phyloP scores from a whole-genome alignment of 208 protist genomes.

The Porcisia deanei region DNA sequence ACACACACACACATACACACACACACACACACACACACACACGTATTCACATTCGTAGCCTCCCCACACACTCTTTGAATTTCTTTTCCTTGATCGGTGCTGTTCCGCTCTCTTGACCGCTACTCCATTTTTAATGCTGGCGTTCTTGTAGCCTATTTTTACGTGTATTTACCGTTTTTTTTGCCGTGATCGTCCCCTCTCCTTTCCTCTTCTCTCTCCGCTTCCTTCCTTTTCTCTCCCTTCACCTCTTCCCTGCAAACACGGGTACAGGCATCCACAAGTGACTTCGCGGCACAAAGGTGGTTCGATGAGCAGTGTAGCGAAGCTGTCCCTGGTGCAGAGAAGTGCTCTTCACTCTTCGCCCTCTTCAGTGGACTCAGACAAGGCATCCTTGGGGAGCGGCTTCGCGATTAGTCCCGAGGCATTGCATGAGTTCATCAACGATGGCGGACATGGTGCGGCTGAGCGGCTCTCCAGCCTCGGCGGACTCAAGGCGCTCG shows the following conservation, averaged over 20 bases:
- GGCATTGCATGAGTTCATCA: constrained; percentile 43
- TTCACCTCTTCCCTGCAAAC: neutral
- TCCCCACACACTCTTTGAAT: too few species aligned
- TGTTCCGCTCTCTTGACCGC: neutral
- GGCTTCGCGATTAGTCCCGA: constrained; percentile 49
- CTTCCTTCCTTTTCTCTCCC: neutral
- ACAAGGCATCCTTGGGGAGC: neutral
- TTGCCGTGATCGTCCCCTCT: neutral
- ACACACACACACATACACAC: too few species aligned
- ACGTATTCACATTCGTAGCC: too few species aligned
- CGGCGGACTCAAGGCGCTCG: constrained; percentile 59
- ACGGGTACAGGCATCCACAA: neutral
- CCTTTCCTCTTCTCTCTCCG: neutral
- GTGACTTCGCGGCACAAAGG: neutral
- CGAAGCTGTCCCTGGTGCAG: constrained; percentile 18
- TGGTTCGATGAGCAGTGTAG: neutral
- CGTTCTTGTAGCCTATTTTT: neutral
- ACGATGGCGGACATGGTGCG: constrained; percentile 30
- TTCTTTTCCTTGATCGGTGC: too few species aligned
- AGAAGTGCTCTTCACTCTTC: constrained; percentile 2
- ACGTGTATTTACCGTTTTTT: neutral
- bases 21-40: too few species aligned
- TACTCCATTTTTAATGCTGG: neutral
- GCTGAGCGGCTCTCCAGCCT: constrained; percentile 34
- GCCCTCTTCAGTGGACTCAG: neutral